Evolutionary conservation across 2,329 filamentous ascomycete genomes (phyloP).

Genomic region (Apiospora saccharicola): DNA sequence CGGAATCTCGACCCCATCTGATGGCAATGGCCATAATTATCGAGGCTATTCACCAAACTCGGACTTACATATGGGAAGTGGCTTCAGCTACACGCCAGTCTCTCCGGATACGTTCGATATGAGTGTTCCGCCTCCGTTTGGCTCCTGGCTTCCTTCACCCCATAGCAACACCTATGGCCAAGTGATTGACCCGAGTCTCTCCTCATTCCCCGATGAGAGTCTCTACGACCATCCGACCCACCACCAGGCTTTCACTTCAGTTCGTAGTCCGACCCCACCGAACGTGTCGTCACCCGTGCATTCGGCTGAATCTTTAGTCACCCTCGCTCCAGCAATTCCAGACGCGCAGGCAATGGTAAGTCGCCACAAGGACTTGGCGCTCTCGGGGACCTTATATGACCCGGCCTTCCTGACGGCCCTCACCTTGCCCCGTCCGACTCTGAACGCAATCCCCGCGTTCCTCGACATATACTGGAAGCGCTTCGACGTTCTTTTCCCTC

Average conservation of each 20-base stretch:
- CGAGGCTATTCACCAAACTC: slow-evolving; percentile 36
- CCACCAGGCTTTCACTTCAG: slow-evolving; percentile 50
- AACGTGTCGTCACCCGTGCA: slow-evolving; percentile 51
- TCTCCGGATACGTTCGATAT: slow-evolving; percentile 10
- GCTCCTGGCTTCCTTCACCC: slow-evolving; percentile 35
- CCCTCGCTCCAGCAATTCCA: slow-evolving; percentile 50
- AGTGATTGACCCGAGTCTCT: slow-evolving; percentile 46
- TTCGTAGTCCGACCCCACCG: slow-evolving; percentile 59
- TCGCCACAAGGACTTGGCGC: slow-evolving; percentile 49
- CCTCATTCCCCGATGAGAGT: slow-evolving; percentile 42
- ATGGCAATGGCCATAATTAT: slow-evolving; percentile 36
- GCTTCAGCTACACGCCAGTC: slow-evolving; percentile 23
- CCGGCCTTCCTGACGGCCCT: slow-evolving; percentile 45
- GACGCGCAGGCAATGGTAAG: slow-evolving; percentile 47
- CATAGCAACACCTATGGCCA: slow-evolving; percentile 43
- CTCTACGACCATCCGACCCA: slow-evolving; percentile 46
- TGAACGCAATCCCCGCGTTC: slow-evolving; percentile 56
- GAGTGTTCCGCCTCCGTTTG: not conserved
- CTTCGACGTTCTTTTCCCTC: slow-evolving; percentile 56
- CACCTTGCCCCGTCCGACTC: slow-evolving; percentile 45
- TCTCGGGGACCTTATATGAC: not conserved
- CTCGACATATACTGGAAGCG: slow-evolving; percentile 62
- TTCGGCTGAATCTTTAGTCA: slow-evolving; percentile 58
- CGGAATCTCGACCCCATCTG: slow-evolving; percentile 56
- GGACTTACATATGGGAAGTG: slow-evolving; percentile 33